Evolutionary conservation across 2,329 filamentous ascomycete genomes (phyloP).

Genomic region (Pseudogymnoascus sp.): DNA sequence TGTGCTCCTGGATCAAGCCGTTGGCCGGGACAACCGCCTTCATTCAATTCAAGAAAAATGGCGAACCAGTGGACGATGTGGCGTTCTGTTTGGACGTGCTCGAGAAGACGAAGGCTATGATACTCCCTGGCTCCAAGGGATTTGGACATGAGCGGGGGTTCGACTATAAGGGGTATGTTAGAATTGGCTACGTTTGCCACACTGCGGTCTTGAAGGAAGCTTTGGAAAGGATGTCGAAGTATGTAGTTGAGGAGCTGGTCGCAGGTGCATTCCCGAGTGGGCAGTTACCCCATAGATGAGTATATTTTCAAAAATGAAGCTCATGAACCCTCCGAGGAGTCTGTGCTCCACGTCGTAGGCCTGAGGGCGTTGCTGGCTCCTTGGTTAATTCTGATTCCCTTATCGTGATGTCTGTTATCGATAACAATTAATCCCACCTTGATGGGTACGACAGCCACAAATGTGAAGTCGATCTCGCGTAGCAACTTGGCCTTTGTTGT

Average conservation of each 20-base stretch:
- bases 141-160: conserved; percentile 52
- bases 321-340: neutral
- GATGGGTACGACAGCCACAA: neutral
- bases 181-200: conserved; percentile 68
- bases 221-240: conserved; percentile 37
- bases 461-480: conserved; percentile 4
- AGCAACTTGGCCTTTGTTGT: conserved; percentile 3
- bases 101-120: conserved; percentile 61
- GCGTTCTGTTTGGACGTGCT: conserved; percentile 62
- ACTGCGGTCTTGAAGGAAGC: conserved; percentile 62
- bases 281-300: neutral
- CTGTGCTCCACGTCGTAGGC: neutral
- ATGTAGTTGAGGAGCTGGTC: conserved; percentile 20
- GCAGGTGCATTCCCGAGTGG: neutral
- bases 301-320: neutral
- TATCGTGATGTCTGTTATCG: conserved; percentile 6
- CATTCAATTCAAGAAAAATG: conserved; percentile 57
- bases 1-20: conserved; percentile 65
- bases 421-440: conserved; percentile 6
- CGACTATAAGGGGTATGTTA: conserved; percentile 67
- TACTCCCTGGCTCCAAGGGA: conserved; percentile 64
- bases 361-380: neutral
- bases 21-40: conserved; percentile 75
- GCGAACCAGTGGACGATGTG: conserved; percentile 59
- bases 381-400: neutral